A percentile compares a stretch with the other conserved stretches of the same genome.
phyloP scores from a whole-genome alignment of 257 asterid genomes.

The Catharanthus roseus region DNA sequence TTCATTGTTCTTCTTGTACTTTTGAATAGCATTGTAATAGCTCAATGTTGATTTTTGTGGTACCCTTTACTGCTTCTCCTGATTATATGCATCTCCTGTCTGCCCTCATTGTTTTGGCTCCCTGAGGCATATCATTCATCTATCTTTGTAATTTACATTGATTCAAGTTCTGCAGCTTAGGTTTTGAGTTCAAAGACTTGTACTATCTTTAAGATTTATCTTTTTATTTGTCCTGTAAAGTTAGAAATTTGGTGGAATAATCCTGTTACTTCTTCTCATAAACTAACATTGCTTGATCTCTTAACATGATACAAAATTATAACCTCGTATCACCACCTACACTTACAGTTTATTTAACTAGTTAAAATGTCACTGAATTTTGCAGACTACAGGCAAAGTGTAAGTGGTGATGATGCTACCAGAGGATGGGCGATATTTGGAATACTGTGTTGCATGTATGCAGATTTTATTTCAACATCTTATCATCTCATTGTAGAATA shows the following conservation, averaged over 20 bases:
- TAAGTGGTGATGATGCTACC: constrained; percentile 44
- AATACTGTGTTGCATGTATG: constrained; percentile 79
- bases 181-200: neutral
- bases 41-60: neutral
- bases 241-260: neutral
- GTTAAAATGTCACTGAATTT: constrained; percentile 5
- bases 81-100: neutral
- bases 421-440: constrained; percentile 94
- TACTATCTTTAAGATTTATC: neutral
- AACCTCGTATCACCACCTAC: neutral
- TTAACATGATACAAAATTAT: neutral
- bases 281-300: neutral
- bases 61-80: neutral
- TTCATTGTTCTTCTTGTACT: neutral
- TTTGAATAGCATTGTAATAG: neutral
- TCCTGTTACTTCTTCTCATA: neutral
- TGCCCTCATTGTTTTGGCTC: neutral
- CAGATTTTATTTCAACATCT: constrained; percentile 10
- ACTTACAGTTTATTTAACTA: neutral
- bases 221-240: neutral
- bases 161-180: neutral
- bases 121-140: neutral
- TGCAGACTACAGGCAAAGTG: constrained; percentile 55
- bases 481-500: neutral
- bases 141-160: neutral